Evolutionary conservation across 495 filamentous ascomycete genomes (phyloP).

Genomic region (Penicillium maclennaniae): DNA sequence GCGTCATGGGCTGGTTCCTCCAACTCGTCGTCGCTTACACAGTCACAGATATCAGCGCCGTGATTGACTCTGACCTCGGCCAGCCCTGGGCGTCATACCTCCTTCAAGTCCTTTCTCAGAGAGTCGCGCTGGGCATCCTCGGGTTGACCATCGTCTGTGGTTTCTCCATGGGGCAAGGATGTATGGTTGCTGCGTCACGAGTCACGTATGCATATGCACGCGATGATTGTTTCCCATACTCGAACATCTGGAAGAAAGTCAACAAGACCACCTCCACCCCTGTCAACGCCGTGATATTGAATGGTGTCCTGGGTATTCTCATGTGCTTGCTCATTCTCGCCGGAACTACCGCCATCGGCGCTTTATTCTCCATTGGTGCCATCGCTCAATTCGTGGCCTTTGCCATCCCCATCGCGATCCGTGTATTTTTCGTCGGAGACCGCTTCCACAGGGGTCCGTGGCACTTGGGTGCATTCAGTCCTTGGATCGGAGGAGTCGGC

Average conservation of each 20-base stretch:
- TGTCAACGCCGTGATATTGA: constrained; percentile 77
- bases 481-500: constrained; percentile 58
- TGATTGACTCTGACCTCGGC: constrained; percentile 60
- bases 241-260: constrained; percentile 61
- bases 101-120: constrained; percentile 63
- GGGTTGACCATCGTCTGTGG: constrained; percentile 69
- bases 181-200: constrained; percentile 75
- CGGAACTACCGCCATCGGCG: constrained; percentile 62
- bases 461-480: constrained; percentile 63
- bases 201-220: constrained; percentile 80
- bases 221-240: constrained; percentile 72
- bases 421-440: constrained; percentile 68
- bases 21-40: constrained; percentile 81
- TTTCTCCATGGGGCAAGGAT: constrained; percentile 79
- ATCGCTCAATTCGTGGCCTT: constrained; percentile 74
- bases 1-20: constrained; percentile 69
- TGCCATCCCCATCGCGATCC: constrained; percentile 69
- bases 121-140: constrained; percentile 62
- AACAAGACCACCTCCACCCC: constrained; percentile 64
- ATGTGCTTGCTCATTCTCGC: constrained; percentile 68
- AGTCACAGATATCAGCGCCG: constrained; percentile 60
- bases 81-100: constrained; percentile 77
- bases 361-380: constrained; percentile 73
- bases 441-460: constrained; percentile 69
- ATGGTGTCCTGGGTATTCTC: constrained; percentile 58